A percentile compares a stretch with the other conserved stretches of the same genome.
phyloP scores from a whole-genome alignment of 192 early-diverging fungal genomes.

The Coemansia umbellata region DNA sequence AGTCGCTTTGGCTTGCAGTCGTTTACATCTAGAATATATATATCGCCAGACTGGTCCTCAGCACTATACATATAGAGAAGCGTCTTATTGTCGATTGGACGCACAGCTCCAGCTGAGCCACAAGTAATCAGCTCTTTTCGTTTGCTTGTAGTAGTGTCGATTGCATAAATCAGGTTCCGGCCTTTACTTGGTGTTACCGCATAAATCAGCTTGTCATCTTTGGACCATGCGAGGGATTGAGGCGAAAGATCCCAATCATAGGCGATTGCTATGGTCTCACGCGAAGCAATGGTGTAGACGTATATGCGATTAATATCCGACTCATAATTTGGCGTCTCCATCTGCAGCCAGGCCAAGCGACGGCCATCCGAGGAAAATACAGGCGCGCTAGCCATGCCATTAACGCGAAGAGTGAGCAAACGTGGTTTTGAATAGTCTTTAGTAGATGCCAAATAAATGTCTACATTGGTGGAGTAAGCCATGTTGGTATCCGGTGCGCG shows the following conservation, averaged over 20 bases:
- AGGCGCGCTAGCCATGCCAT: slow-evolving; percentile 57
- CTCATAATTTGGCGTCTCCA: slow-evolving; percentile 66
- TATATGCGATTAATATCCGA: slow-evolving; percentile 59
- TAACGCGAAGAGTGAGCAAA: slow-evolving; percentile 42
- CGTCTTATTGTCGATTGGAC: slow-evolving; percentile 25
- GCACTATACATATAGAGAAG: slow-evolving; percentile 40
- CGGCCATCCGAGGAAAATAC: slow-evolving; percentile 59
- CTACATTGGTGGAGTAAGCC: slow-evolving; percentile 67
- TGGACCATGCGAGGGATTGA: slow-evolving; percentile 31
- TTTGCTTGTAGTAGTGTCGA: slow-evolving; percentile 10
- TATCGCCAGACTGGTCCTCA: slow-evolving; percentile 35
- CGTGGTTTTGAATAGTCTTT: slow-evolving; percentile 30
- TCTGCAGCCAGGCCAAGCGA: slow-evolving; percentile 66
- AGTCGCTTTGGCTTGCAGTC: slow-evolving; percentile 41
- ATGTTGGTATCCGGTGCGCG: slow-evolving; percentile 53
- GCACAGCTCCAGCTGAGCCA: slow-evolving; percentile 15
- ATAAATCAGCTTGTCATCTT: slow-evolving; percentile 13
- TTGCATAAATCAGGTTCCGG: slow-evolving; percentile 7
- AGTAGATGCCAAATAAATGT: slow-evolving; percentile 60
- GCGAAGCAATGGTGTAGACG: slow-evolving; percentile 50
- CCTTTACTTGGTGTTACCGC: slow-evolving; percentile 13
- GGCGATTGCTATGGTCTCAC: slow-evolving; percentile 44
- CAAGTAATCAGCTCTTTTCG: slow-evolving; percentile 16
- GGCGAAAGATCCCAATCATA: slow-evolving; percentile 60
- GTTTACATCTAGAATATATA: slow-evolving; percentile 27